These are phyloP conservation scores for Salix suchowensis DNA, from an alignment of 345 rosid genomes.

Conservation along the genomic window DNA sequence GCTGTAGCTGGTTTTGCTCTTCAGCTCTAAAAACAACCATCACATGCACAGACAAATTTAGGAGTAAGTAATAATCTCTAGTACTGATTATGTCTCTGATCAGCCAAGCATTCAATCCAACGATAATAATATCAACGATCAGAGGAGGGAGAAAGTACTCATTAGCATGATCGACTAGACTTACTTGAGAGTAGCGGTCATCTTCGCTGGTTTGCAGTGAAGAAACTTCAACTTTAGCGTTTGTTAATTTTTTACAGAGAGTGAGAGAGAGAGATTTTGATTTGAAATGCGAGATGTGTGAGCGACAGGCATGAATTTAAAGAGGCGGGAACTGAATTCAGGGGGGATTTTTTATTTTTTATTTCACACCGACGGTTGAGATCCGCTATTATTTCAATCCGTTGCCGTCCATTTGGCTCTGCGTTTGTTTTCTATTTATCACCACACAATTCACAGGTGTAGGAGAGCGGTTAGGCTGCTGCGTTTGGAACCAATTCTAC, in stretches of 20 bases:
- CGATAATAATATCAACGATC: not conserved
- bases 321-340: constrained; percentile 41
- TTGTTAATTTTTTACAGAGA: not conserved
- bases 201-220: constrained; percentile 28
- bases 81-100: not conserved
- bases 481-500: too few relatives aligned
- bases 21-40: constrained; percentile 44
- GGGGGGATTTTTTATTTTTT: not conserved
- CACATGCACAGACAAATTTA: not conserved
- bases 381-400: not conserved
- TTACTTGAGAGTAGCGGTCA: constrained; percentile 76
- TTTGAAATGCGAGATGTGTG: not conserved
- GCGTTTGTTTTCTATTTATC: too few relatives aligned
- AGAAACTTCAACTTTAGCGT: constrained; percentile 5
- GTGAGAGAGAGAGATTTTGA: constrained; percentile 3
- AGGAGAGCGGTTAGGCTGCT: too few relatives aligned
- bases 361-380: not conserved
- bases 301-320: constrained; percentile 3
- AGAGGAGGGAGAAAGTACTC: not conserved
- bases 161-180: constrained; percentile 22
- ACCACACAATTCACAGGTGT: too few relatives aligned
- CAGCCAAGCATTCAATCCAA: too few relatives aligned
- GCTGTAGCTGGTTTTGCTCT: constrained; percentile 63
- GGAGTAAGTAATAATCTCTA: not conserved
- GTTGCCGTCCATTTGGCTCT: not conserved